Evolutionary conservation across 257 asterid species (phyloP).

Genomic region (Forsythia viridissima): DNA sequence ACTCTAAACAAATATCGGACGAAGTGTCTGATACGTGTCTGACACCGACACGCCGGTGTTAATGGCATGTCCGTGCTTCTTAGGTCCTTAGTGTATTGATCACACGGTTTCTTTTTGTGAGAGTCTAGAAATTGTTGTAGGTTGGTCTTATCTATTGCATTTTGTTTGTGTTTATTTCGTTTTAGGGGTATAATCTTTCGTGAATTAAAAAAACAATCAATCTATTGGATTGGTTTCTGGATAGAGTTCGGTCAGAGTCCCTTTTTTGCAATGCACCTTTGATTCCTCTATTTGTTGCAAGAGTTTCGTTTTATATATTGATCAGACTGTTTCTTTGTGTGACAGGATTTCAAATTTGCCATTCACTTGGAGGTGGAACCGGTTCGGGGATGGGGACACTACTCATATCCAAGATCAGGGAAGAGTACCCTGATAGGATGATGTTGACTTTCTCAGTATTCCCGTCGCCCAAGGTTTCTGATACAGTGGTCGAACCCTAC

Average conservation of each 20-base stretch:
- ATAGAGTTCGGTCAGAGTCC: not conserved
- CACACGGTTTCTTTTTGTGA: too few relatives aligned
- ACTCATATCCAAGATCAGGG: slow-evolving; percentile 70
- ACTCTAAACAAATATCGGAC: too few relatives aligned
- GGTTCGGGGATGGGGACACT: slow-evolving; percentile 82
- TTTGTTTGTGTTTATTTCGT: not conserved
- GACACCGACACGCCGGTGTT: too few relatives aligned
- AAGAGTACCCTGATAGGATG: slow-evolving; percentile 78
- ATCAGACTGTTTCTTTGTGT: not conserved
- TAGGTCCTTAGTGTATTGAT: too few relatives aligned
- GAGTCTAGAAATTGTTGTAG: too few relatives aligned
- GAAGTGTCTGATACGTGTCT: too few relatives aligned
- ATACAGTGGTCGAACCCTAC: slow-evolving; percentile 78
- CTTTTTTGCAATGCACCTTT: not conserved
- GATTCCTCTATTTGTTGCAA: not conserved
- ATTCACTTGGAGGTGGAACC: slow-evolving; percentile 74
- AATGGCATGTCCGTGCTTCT: too few relatives aligned
- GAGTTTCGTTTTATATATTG: not conserved
- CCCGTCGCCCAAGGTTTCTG: slow-evolving; percentile 80
- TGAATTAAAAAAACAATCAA: not conserved
- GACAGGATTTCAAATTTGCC: slow-evolving; percentile 70
- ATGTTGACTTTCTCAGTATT: slow-evolving; percentile 76
- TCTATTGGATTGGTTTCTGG: not conserved
- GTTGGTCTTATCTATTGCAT: not conserved
- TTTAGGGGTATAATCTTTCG: not conserved